Base-by-base conservation (phyloP, 139 green algal species). In the Helicosporidium sp. region DNA sequence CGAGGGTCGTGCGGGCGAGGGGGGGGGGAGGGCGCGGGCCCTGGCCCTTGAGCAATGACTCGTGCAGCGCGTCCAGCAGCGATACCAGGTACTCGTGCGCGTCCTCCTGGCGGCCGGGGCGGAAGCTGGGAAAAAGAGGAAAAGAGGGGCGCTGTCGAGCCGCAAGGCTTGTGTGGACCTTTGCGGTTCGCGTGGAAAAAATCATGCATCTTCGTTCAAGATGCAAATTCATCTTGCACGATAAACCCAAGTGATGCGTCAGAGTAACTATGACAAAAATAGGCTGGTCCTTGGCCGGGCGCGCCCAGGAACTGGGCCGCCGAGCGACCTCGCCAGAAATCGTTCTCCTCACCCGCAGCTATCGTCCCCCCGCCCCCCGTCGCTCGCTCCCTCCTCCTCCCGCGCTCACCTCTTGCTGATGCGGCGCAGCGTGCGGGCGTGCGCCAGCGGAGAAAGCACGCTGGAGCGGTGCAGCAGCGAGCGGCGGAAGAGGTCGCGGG, bases 61-160 rank as follows among this genome's bases (percentile, higher is more conserved):
- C 79, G 41, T 91, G 80, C 68, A 93, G 81, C n/a, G 68, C 68
- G 47, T 93, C 82, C 48, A 91, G 63, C 58, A 93, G 61, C 20
- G 77, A 82, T 33, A 82, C 70, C 36, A 91, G 70, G 57, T 83
- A 93, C 73, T 93, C 82, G 49, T 93, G 82, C 0, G 72, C 72
- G 61, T 93, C 82, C 58, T 93, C 82, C 63, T 93, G 82, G 15
- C 82, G 70, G 1, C 82, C 82, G 5, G 75, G 58, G 2, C 75
- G 62, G 52, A 93, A 93, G 31, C 78, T 92, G 71, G 49, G 10
- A 1, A 37, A 37, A n/a, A n/a, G n/a, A n/a, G n/a, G n/a, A n/a
- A n/a, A n/a, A n/a, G n/a, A n/a, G n/a, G n/a, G n/a, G n/a, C n/a
- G n/a, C n/a, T n/a, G n/a, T n/a, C n/a, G n/a, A n/a, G n/a, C n/a